Evolutionary conservation across 306 rosid species (phyloP).

Genomic region (Acacia confusa): DNA sequence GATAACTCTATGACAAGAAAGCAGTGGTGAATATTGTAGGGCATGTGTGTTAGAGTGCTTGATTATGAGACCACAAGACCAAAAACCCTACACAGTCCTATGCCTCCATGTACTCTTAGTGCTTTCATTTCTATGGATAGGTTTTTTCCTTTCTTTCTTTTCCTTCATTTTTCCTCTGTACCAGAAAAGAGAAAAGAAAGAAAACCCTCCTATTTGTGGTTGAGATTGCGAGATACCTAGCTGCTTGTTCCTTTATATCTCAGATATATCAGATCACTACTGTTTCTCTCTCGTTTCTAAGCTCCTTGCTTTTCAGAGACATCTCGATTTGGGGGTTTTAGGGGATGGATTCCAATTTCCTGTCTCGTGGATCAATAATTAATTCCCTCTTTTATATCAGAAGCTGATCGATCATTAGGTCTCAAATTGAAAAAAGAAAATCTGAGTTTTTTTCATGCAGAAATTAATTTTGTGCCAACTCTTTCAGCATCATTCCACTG

Average conservation of each 20-base stretch:
- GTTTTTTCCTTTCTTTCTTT: neutral
- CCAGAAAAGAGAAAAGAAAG: slow-evolving; percentile 1
- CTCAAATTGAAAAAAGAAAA: neutral
- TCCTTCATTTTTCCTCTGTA: slow-evolving; percentile 2
- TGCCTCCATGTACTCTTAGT: slow-evolving; percentile 22
- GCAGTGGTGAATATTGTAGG: slow-evolving; percentile 42
- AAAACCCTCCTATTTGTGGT: slow-evolving; percentile 30
- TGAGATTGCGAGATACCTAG: slow-evolving; percentile 30
- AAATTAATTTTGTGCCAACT: neutral
- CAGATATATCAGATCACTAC: neutral
- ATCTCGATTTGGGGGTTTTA: slow-evolving; percentile 16
- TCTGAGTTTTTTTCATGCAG: neutral
- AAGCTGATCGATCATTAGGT: slow-evolving; percentile 13
- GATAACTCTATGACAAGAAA: slow-evolving; percentile 63
- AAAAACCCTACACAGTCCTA: slow-evolving; percentile 36
- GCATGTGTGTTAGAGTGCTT: slow-evolving; percentile 37
- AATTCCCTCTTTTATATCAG: slow-evolving; percentile 1
- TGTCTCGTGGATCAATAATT: neutral
- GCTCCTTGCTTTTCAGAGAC: slow-evolving; percentile 11
- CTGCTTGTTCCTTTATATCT: neutral
- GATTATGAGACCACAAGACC: slow-evolving; percentile 38
- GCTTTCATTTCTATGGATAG: slow-evolving; percentile 42
- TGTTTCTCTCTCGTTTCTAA: neutral
- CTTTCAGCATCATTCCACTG: neutral
- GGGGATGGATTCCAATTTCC: slow-evolving; percentile 38